phyloP scores from a whole-genome alignment of 257 asterid species.

The Plantago elongata region DNA sequence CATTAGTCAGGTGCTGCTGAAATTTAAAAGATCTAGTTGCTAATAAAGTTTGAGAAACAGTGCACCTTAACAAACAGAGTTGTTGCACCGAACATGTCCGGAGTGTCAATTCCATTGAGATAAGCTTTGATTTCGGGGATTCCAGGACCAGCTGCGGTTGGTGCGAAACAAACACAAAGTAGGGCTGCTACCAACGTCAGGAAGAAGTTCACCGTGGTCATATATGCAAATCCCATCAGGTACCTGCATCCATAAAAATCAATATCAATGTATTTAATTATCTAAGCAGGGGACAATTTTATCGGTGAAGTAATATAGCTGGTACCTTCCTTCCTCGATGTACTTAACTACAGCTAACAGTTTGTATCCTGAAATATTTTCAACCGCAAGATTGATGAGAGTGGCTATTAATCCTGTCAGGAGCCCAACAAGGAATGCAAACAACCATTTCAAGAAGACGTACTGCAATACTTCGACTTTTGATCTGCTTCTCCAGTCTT shows the following conservation, averaged over 20 bases:
- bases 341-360: conserved; percentile 47
- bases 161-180: conserved; percentile 76
- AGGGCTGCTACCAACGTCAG: conserved; percentile 61
- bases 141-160: conserved; percentile 96
- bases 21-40: conserved; percentile 7
- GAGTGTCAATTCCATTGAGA: conserved; percentile 90
- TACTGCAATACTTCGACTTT: conserved; percentile 64
- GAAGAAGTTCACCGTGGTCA: conserved; percentile 51
- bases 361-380: conserved; percentile 87
- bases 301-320: neutral
- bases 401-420: conserved; percentile 78
- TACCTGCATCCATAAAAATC: conserved; percentile 49
- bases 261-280: conserved; percentile 15
- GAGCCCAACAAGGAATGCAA: conserved; percentile 82
- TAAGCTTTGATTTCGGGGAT: conserved; percentile 91
- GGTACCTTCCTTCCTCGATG: conserved; percentile 60
- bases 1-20: neutral
- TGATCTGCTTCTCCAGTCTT: conserved; percentile 93
- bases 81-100: conserved; percentile 83
- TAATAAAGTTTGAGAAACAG: conserved; percentile 10
- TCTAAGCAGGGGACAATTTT: neutral
- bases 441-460: conserved; percentile 64
- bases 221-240: conserved; percentile 49
- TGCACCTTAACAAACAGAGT: conserved; percentile 72
- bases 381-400: conserved; percentile 74